Evolutionary conservation across 106 monocot species (phyloP), one percentile per base, ranked within the genome.

Genomic region (Vanilla planifolia): DNA sequence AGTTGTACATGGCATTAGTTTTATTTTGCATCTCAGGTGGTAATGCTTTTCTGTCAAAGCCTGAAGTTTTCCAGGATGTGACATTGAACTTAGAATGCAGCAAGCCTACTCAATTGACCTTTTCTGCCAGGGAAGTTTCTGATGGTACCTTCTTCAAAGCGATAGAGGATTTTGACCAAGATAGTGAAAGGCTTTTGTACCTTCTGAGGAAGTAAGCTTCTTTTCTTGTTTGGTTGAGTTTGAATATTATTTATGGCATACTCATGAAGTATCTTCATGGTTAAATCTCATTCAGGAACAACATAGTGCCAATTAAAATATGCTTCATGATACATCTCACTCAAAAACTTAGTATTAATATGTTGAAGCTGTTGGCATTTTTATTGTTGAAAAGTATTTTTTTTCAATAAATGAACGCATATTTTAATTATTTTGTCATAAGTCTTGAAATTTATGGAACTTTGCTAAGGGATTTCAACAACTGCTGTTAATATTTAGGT

Each of bases 121-220:
- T 98, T 73, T 84, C 87, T 69, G 81, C 87, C 26, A 84, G 84
- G 67, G 91, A 98, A 65, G 62, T 98, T 46, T 73, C 91, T 33
- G 96, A 98, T 72, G 96, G 96, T 41, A 98, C 91, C 24, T 76
- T 98, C 48, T 98, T 98, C 67, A 91, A 85, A 79, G 84, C 96
- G 52, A 91, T 98, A 61, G 73, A 98, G 60, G 91, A 82, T 21
- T 98, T 77, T 72, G 91, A 98, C 66, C 84, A 81, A 39, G 84
- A 98, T 33, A 82, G 74, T 59, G 71, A 72, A 79, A 78, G 72
- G 52, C 74, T 96, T 13, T 43, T 79, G 37, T 63, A 90, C 77
- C 84, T 73, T 47, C 87, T 96, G 19, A 61, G 79, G 44, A 96
- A 86, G 95, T 96, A 43, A 86, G 85, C 69, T 17, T 50, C 17